Conservation (phyloP, 2,329 filamentous ascomycete genomes). For the Cyphellophora europaea region DNA sequence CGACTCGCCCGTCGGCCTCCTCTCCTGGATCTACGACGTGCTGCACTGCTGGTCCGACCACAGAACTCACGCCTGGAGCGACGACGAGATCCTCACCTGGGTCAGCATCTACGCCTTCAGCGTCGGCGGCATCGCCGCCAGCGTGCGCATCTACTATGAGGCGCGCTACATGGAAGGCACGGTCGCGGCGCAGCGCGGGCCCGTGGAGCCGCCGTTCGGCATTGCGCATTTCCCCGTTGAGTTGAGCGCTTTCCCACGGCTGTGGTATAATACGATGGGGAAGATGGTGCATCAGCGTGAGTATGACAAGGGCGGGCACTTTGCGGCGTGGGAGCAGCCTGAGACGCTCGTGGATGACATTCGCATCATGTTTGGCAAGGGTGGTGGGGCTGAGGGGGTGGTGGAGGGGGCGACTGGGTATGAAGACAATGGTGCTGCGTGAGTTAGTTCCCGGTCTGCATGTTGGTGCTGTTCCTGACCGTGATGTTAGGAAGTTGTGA, state of each 20-base stretch:
- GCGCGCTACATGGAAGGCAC: constrained; percentile 6
- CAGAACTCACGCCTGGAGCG: constrained; percentile 56
- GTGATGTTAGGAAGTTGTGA: too few species aligned
- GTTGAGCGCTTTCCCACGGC: constrained; percentile 36
- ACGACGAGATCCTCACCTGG: constrained; percentile 69
- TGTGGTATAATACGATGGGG: constrained; percentile 42
- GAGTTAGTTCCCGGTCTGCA: too few species aligned
- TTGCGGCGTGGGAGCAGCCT: constrained; percentile 43
- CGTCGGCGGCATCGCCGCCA: constrained; percentile 57
- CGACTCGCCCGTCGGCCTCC: constrained; percentile 59
- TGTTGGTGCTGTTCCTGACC: too few species aligned
- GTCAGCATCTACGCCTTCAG: constrained; percentile 64
- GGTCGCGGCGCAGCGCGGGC: constrained; percentile 18
- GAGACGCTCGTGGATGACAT: constrained; percentile 36
- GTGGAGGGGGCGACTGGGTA: constrained; percentile 27
- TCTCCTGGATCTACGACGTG: constrained; percentile 77
- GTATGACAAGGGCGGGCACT: constrained; percentile 40
- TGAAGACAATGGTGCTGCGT: too few species aligned
- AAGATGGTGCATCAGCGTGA: constrained; percentile 39
- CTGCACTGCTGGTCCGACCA: constrained; percentile 64
- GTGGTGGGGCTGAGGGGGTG: constrained; percentile 25
- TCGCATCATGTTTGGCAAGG: constrained; percentile 35
- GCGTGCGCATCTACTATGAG: constrained; percentile 64
- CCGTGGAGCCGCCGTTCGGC: constrained; percentile 38
- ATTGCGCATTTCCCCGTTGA: constrained; percentile 44